Conservation (phyloP, 2,329 filamentous ascomycete species). For the Colletotrichum acutatum region DNA sequence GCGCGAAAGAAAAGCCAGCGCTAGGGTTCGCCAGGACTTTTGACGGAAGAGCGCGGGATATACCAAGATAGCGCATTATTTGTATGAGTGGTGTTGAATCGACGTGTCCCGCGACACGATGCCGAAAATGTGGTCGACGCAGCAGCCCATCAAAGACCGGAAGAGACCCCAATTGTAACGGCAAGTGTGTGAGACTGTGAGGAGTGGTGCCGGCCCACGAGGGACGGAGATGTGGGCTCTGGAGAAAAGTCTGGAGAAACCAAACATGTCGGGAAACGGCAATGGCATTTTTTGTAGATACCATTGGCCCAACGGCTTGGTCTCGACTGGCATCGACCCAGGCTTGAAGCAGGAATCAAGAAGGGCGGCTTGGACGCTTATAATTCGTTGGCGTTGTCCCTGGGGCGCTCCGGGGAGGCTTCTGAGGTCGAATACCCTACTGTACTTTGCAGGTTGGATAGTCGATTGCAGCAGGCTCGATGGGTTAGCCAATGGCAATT, state of each 20-base stretch:
- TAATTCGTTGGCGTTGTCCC: background rate
- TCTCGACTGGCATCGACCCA: too few species aligned
- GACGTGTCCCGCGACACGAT: constrained; percentile 4
- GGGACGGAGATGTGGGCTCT: background rate
- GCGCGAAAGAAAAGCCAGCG: background rate
- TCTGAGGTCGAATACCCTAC: too few species aligned
- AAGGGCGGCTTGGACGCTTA: background rate
- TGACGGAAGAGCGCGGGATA: background rate
- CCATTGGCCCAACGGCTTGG: background rate
- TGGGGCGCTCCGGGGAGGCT: background rate
- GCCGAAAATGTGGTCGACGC: constrained; percentile 3
- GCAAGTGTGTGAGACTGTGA: constrained; percentile 23
- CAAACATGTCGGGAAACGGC: background rate
- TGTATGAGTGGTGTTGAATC: background rate
- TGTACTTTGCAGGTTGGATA: too few species aligned
- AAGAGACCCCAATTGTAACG: constrained; percentile 7
- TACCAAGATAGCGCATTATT: background rate
- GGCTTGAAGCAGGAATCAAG: too few species aligned
- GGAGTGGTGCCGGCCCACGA: background rate
- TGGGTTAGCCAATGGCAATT: background rate
- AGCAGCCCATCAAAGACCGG: constrained; percentile 23
- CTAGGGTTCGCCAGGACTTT: background rate
- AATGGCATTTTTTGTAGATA: background rate
- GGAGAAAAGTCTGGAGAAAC: background rate
- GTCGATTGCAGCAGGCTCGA: background rate